These are phyloP conservation scores for Pseudisothecium myosuroides DNA, from an alignment of 225 moss, liverwort and hornwort genomes.

Conservation along the genomic window DNA sequence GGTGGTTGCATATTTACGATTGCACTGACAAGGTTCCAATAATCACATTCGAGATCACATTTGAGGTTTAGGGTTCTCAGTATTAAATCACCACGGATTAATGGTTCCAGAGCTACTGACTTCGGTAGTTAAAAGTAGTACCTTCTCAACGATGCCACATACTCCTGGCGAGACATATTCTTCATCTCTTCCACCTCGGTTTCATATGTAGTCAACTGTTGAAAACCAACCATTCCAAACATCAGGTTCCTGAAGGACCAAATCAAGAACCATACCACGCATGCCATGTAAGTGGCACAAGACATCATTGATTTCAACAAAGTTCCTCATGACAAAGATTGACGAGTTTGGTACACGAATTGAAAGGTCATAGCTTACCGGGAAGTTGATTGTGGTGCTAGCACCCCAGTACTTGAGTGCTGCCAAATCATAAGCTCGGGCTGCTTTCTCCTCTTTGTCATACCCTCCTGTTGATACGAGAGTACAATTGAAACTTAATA, in stretches of 20 bases:
- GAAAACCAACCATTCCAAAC: neutral
- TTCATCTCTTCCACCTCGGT: slow-evolving; percentile 99
- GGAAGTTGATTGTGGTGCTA: slow-evolving; percentile 95
- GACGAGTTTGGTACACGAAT: neutral
- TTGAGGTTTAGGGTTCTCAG: neutral
- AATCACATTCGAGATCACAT: neutral
- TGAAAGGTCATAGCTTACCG: slow-evolving; percentile 26
- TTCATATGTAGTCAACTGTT: slow-evolving; percentile 68
- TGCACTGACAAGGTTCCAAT: neutral
- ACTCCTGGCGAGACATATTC: slow-evolving; percentile 95
- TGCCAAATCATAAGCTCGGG: slow-evolving; percentile 92
- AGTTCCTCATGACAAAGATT: neutral
- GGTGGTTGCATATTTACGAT: neutral
- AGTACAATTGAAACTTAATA: neutral
- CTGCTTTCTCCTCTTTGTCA: slow-evolving; percentile 97
- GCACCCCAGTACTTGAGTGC: slow-evolving; percentile 98
- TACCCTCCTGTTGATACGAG: slow-evolving; percentile 61
- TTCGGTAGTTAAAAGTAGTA: neutral
- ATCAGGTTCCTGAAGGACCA: neutral
- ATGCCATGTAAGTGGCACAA: neutral
- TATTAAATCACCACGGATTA: too few species aligned
- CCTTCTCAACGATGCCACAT: slow-evolving; percentile 98
- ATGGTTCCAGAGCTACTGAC: neutral
- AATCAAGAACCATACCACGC: neutral
- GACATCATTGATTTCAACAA: neutral